Base-by-base conservation (phyloP, 164 flowering plant species). In the Kingdonia uniflora region DNA sequence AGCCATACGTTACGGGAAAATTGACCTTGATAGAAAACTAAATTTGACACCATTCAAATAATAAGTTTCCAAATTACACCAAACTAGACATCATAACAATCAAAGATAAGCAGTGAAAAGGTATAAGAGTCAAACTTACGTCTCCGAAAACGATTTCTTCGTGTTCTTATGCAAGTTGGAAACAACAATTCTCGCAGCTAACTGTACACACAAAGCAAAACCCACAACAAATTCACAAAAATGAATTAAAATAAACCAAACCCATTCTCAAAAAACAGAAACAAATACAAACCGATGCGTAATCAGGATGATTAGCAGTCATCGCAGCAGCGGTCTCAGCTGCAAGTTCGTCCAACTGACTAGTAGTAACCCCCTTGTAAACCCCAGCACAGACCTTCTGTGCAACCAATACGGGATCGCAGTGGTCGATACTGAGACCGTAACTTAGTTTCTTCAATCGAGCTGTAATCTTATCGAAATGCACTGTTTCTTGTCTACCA, bases 301-400 rank as follows among this genome's bases (percentile, higher is more conserved):
- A 94, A 74, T 94, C 97, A 43, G 97, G 99, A 46, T 94, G 97
- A 45, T 81, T 85, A 0, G 99, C 82, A 2, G 99, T 94, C 97
- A 94, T 70, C 41, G 96, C 96, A 49, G 97, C 96, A 10, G 97
- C 87, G 19, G 99, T 94, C 51, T 94, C 97, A 12, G 97, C 96
- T 1, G 97, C 99, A 62, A 94, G 69, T 59, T 89, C 97, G 70
- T 89, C 96, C 56, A 94, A 92, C 64, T 85, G 97, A 51, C 95
- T 89, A 1, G 99, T 89, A 42, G 99, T 94, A 29, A 88, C 95
- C 29, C 96, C 99, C 58, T 84, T 88, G 70, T 92, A 92, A 50
- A 88, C 96, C 1, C 99, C 99, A 33, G 95, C 95, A 51, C 96
- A 88, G 40, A 88, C 99, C 70, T 92, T 92, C 82, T 88, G 99